Conservation (phyloP, 1,284 basidiomycete genomes). For the Coniferiporia sulphurascens region DNA sequence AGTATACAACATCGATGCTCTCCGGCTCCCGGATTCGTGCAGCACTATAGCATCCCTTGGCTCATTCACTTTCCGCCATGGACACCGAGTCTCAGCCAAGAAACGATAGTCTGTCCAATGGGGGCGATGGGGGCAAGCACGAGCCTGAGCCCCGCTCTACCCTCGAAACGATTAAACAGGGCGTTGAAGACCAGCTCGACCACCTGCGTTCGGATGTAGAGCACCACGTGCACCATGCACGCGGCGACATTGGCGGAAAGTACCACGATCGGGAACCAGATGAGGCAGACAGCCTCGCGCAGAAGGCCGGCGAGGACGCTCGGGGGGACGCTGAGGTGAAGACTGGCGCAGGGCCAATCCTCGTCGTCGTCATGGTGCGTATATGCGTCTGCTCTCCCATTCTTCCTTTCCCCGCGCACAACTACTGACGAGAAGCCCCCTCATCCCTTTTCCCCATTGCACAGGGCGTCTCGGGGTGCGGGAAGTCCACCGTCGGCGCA, state of each 20-base stretch:
- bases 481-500: conserved; percentile 84
- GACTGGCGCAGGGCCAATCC: conserved; percentile 24
- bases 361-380: conserved; percentile 48
- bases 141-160: no score
- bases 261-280: conserved; percentile 5
- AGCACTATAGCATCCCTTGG: background rate
- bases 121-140: background rate
- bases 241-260: conserved; percentile 11
- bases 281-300: background rate
- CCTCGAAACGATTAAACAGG: background rate
- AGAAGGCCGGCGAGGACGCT: background rate
- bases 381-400: background rate
- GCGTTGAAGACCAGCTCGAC: background rate
- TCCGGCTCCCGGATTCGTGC: background rate
- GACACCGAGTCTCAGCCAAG: background rate
- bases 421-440: no score
- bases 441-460: background rate
- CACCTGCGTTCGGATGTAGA: background rate
- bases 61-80: background rate
- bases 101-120: background rate
- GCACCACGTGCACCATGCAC: conserved; percentile 11
- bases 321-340: background rate
- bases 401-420: background rate
- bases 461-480: conserved; percentile 76
- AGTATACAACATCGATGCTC: background rate